Percentiles rank a stretch among this genome's conserved stretches.
These are phyloP conservation scores for Cantharellus anzutake DNA, from an alignment of 768 basidiomycete species.

Conservation along the genomic window DNA sequence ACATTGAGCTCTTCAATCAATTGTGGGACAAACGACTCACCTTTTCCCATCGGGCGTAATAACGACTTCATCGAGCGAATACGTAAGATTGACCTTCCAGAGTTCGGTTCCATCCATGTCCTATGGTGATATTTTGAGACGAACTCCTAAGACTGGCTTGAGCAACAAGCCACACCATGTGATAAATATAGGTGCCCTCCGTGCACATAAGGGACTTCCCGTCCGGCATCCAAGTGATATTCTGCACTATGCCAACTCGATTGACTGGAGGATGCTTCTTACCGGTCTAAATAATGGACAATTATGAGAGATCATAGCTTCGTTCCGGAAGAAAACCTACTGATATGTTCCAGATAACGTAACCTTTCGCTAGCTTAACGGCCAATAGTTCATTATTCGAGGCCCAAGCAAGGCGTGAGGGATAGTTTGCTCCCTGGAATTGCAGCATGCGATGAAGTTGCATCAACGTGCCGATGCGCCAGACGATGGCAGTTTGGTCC, in stretches of 20 bases:
- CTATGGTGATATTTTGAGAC: conserved; percentile 15
- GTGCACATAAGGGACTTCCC: conserved; percentile 19
- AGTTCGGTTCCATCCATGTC: conserved; percentile 42
- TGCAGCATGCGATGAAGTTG: conserved; percentile 44
- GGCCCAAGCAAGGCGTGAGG: conserved; percentile 62
- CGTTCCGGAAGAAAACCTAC: background rate
- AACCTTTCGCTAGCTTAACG: conserved; percentile 40
- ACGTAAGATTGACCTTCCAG: conserved; percentile 37
- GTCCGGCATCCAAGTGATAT: conserved; percentile 48
- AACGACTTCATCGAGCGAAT: conserved; percentile 47
- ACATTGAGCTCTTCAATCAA: background rate
- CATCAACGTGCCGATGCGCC: conserved; percentile 23
- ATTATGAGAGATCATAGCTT: background rate
- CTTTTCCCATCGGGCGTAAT: conserved; percentile 44
- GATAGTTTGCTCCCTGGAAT: no score
- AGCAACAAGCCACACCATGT: background rate
- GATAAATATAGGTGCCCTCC: background rate
- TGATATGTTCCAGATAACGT: conserved; percentile 38
- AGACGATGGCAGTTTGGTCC: conserved; percentile 4
- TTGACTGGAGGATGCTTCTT: conserved; percentile 43
- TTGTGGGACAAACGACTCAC: background rate
- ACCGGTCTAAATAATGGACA: conserved; percentile 15
- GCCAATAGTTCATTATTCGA: conserved; percentile 39
- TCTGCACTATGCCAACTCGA: conserved; percentile 32
- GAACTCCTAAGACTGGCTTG: background rate